phyloP scores from a whole-genome alignment of 1,284 basidiomycete species.

The Veloboletus limbatus region DNA sequence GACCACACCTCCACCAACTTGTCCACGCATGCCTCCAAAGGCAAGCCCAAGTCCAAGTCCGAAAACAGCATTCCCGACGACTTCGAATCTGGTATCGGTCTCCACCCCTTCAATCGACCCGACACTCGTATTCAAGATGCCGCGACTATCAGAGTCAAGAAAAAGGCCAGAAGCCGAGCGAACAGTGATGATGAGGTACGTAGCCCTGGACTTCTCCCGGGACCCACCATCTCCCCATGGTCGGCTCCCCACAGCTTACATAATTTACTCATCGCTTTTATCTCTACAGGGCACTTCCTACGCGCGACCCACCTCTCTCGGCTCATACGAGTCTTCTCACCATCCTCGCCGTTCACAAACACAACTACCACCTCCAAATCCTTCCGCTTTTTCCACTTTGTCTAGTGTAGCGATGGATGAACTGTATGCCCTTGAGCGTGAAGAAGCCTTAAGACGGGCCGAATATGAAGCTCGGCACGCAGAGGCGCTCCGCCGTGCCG shows the following conservation, averaged over 20 bases:
- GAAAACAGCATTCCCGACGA: constrained; percentile 40
- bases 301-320: constrained; percentile 61
- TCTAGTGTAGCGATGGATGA: constrained; percentile 84
- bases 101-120: constrained; percentile 25
- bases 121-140: constrained; percentile 26
- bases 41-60: constrained; percentile 34
- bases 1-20: constrained; percentile 38
- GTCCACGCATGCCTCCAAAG: constrained; percentile 29
- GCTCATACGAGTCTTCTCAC: constrained; percentile 46
- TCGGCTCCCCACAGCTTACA: constrained; percentile 24
- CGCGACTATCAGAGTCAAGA: constrained; percentile 44
- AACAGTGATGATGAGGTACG: constrained; percentile 78
- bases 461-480: constrained; percentile 82
- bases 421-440: constrained; percentile 80
- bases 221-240: constrained; percentile 11
- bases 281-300: constrained; percentile 56
- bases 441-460: constrained; percentile 78
- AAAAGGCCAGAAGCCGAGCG: constrained; percentile 73
- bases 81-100: constrained; percentile 26
- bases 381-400: constrained; percentile 68
- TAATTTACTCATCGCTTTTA: constrained; percentile 18
- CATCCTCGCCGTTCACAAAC: constrained; percentile 42
- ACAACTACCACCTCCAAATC: constrained; percentile 34
- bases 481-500: constrained; percentile 77
- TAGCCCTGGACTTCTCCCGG: constrained; percentile 13